Evolutionary conservation across 441 rosid species (phyloP).

Genomic region (Mallotus repandus): DNA sequence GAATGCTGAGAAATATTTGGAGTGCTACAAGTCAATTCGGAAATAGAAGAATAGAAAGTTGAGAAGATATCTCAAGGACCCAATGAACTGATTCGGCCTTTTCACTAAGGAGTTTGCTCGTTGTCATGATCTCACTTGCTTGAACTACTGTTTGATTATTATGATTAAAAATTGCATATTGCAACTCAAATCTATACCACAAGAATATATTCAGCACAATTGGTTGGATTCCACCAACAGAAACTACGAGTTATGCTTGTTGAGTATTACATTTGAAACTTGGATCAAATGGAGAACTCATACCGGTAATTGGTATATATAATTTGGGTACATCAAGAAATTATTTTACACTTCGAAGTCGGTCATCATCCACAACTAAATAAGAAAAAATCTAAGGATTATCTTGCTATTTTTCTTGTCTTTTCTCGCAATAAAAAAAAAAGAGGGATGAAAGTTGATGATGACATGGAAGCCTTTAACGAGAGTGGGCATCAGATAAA

Average conservation of each 20-base stretch:
- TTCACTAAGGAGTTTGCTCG: slow-evolving; percentile 47
- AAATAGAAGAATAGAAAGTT: slow-evolving; percentile 44
- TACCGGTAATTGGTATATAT: too few relatives aligned
- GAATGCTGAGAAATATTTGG: background rate
- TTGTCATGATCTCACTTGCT: slow-evolving; percentile 62
- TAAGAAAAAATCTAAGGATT: too few relatives aligned
- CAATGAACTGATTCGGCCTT: slow-evolving; percentile 40
- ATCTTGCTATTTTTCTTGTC: too few relatives aligned
- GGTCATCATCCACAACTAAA: too few relatives aligned
- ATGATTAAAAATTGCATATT: slow-evolving; percentile 69
- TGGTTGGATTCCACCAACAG: slow-evolving; percentile 72
- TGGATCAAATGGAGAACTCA: too few relatives aligned
- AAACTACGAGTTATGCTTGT: slow-evolving; percentile 65
- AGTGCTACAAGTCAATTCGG: slow-evolving; percentile 60
- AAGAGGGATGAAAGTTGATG: too few relatives aligned
- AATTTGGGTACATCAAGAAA: too few relatives aligned
- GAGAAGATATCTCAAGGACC: slow-evolving; percentile 24
- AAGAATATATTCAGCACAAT: slow-evolving; percentile 73
- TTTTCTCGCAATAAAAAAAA: too few relatives aligned
- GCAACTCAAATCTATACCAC: slow-evolving; percentile 70
- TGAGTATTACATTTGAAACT: too few relatives aligned
- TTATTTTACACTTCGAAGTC: too few relatives aligned
- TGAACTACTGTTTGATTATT: slow-evolving; percentile 68
- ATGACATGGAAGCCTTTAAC: too few relatives aligned
- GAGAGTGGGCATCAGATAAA: too few relatives aligned